Conservation (phyloP, 768 basidiomycete genomes). For the Podaxis pistillaris region DNA sequence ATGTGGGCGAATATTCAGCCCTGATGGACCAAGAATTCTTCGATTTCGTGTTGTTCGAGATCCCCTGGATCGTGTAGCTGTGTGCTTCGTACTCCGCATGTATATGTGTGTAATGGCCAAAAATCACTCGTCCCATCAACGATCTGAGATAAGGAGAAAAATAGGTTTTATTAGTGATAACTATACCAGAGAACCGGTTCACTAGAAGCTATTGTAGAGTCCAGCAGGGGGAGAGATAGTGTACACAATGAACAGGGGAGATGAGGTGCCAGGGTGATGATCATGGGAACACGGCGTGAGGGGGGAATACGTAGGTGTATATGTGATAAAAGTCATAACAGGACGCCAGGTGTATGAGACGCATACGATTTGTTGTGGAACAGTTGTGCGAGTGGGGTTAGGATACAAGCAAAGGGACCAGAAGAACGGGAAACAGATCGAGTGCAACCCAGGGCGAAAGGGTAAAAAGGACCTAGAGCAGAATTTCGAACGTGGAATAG, state of each 20-base stretch:
- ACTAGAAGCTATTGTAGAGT: slow-evolving; percentile 10
- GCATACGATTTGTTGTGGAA: slow-evolving; percentile 14
- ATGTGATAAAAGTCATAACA: slow-evolving; percentile 4
- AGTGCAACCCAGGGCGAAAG: slow-evolving; percentile 17
- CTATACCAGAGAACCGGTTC: slow-evolving; percentile 15
- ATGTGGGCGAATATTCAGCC: slow-evolving; percentile 87
- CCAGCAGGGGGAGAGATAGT: slow-evolving; percentile 7
- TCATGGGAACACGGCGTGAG: background rate
- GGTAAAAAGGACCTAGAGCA: slow-evolving; percentile 11
- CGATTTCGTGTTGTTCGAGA: slow-evolving; percentile 92
- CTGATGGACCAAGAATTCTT: slow-evolving; percentile 95
- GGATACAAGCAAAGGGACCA: slow-evolving; percentile 16
- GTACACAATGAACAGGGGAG: background rate
- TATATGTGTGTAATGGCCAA: background rate
- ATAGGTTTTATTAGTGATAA: slow-evolving; percentile 18
- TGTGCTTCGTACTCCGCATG: slow-evolving; percentile 11
- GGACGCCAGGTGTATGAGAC: background rate
- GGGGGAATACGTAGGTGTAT: slow-evolving; percentile 12
- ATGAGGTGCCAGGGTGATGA: background rate
- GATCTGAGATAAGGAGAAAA: background rate
- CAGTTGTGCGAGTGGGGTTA: slow-evolving; percentile 7
- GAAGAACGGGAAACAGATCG: slow-evolving; percentile 16
- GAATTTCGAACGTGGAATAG: background rate
- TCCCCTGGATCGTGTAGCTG: slow-evolving; percentile 84
- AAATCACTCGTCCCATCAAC: background rate